Conservation (phyloP, 345 rosid species). For the Eucalyptus regnans region DNA sequence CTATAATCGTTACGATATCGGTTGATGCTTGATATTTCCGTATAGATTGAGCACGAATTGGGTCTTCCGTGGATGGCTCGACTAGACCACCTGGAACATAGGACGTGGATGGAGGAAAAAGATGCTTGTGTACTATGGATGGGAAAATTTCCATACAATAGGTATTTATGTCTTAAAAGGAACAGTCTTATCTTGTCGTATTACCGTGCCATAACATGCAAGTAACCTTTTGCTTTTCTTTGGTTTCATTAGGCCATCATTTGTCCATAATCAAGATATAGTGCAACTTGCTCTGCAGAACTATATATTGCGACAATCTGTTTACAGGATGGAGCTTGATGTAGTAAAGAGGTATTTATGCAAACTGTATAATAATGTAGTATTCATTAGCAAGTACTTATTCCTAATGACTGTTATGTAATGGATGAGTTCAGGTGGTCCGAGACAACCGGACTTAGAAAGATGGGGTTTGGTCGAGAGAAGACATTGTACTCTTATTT, state of each 20-base stretch:
- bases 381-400: not conserved
- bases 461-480: slow-evolving; percentile 55
- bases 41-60: slow-evolving; percentile 35
- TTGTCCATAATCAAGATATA: slow-evolving; percentile 6
- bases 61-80: slow-evolving; percentile 44
- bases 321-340: slow-evolving; percentile 29
- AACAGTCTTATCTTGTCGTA: not conserved
- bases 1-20: not conserved
- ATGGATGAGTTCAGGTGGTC: slow-evolving; percentile 35
- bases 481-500: slow-evolving; percentile 50
- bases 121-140: slow-evolving; percentile 20
- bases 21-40: not conserved
- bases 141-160: slow-evolving; percentile 33
- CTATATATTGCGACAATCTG: slow-evolving; percentile 26
- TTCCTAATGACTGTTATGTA: not conserved
- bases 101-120: slow-evolving; percentile 46
- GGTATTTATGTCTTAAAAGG: slow-evolving; percentile 8
- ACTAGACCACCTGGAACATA: slow-evolving; percentile 45
- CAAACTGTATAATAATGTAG: not conserved
- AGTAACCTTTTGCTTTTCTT: not conserved
- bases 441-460: slow-evolving; percentile 16
- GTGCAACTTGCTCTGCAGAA: slow-evolving; percentile 24
- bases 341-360: slow-evolving; percentile 24
- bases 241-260: slow-evolving; percentile 19
- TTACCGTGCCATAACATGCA: not conserved